Percentiles rank a stretch among this genome's conserved stretches.
Evolutionary conservation across 2,329 filamentous ascomycete genomes (phyloP).

Genomic region (Alternaria gansuensis): DNA sequence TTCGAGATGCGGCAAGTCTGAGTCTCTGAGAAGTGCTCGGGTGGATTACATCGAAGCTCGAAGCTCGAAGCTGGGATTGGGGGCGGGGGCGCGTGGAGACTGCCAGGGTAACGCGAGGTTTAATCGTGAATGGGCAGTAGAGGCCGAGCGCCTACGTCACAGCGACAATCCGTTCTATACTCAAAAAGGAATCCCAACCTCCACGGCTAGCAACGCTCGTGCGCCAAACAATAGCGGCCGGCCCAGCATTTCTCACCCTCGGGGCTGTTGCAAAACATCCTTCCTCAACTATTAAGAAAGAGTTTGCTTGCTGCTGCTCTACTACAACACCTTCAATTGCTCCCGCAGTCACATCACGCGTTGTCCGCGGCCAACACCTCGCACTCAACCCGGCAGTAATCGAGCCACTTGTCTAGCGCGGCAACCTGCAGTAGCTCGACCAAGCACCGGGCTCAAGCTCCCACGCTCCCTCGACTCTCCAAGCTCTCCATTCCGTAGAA

Average conservation of each 20-base stretch:
- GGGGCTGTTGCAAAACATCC: slow-evolving; percentile 9
- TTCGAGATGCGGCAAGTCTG: slow-evolving; percentile 1
- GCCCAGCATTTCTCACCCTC: slow-evolving; percentile 10
- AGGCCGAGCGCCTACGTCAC: slow-evolving; percentile 31
- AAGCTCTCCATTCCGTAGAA: slow-evolving; percentile 29
- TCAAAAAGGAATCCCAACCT: slow-evolving; percentile 26
- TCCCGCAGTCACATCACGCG: slow-evolving; percentile 25
- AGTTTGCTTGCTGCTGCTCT: slow-evolving; percentile 13
- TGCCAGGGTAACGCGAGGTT: not conserved
- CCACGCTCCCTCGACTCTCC: slow-evolving; percentile 30
- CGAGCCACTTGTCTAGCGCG: slow-evolving; percentile 43
- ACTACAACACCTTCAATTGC: slow-evolving; percentile 27
- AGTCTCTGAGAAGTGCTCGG: not conserved
- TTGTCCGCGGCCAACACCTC: slow-evolving; percentile 28
- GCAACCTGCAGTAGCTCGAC: slow-evolving; percentile 38
- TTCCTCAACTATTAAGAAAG: slow-evolving; percentile 8
- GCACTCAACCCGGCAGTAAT: slow-evolving; percentile 30
- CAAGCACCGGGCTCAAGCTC: slow-evolving; percentile 37
- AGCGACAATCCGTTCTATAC: slow-evolving; percentile 15
- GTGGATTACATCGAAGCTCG: not conserved
- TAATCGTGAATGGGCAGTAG: slow-evolving; percentile 8
- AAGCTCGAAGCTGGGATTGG: not conserved
- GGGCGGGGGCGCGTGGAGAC: not conserved
- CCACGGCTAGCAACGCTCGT: slow-evolving; percentile 32
- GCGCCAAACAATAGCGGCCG: slow-evolving; percentile 28